These are phyloP conservation scores for Psilocybe mexicana DNA, from an alignment of 1,284 basidiomycete species.

Conservation along the genomic window DNA sequence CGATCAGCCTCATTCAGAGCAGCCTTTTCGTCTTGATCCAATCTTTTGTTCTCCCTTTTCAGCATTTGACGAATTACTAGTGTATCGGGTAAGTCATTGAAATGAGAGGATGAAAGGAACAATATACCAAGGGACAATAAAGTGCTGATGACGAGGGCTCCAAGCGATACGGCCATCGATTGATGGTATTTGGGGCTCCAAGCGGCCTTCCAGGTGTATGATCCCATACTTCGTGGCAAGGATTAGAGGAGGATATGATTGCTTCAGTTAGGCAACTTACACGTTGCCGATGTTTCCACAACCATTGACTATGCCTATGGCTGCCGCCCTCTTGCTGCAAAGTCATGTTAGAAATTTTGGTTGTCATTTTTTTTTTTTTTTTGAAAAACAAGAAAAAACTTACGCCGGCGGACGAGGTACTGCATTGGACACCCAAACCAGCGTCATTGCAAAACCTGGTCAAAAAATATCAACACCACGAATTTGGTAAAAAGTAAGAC, in stretches of 20 bases:
- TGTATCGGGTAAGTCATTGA: not conserved
- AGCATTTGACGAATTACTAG: conserved; percentile 50
- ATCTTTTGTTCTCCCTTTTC: conserved; percentile 41
- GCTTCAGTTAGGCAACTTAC: conserved; percentile 26
- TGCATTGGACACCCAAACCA: conserved; percentile 65
- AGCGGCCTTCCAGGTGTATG: not conserved
- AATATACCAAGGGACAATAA: conserved; percentile 6
- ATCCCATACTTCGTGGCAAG: conserved; percentile 28
- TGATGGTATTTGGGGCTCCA: conserved; percentile 2
- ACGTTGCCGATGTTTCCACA: conserved; percentile 36
- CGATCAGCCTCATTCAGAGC: conserved; percentile 42
- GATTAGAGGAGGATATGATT: not conserved
- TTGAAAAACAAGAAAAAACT: conserved; percentile 7
- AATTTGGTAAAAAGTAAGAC: too few species aligned
- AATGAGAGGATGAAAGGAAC: not conserved
- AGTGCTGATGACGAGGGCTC: conserved; percentile 1
- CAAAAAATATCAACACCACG: not conserved
- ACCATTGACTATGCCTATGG: conserved; percentile 39
- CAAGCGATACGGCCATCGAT: not conserved
- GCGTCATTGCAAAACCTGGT: conserved; percentile 56
- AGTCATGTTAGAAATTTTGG: not conserved
- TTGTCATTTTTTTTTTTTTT: too few species aligned
- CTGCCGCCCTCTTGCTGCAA: conserved; percentile 37
- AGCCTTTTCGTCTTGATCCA: conserved; percentile 45
- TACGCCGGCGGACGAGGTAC: conserved; percentile 64